Base-by-base conservation (phyloP, 306 rosid genomes). In the Trifolium repens region DNA sequence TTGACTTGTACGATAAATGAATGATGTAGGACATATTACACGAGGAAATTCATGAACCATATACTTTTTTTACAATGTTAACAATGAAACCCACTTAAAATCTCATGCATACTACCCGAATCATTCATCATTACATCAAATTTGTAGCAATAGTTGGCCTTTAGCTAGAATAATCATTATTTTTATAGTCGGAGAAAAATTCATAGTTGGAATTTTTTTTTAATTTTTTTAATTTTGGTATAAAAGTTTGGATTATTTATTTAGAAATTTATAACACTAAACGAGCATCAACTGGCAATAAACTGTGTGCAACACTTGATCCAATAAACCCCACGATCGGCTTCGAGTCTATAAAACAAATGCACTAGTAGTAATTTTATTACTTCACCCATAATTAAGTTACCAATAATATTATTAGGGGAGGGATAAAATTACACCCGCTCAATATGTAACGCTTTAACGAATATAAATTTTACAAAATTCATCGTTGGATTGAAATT, bases 251-350 rank as follows among this genome's bases (percentile, higher is more conserved):
- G 78, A 77, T 67, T 59, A n/a, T 69, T 74, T 60, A 63, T 67
- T 70, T 74, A 52, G 8, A 40, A 53, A 61, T 34, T 63, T 12
- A 17, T 54, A 22, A 27, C 47, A 67, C 22, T 42, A 61, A 62
- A 58, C 19, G 73, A 70, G 59, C 37, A 7, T 49, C 60, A 63
- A 59, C 73, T 46, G 46, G 79, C 88, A 37, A 79, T 3, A 77
- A 87, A 74, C 11, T 62, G 35, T 30, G 85, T 75, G 85, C 86
- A 53, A 65, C 84, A 53, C 88, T 67, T 70, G 90, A 87, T 85
- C 94, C 87, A 73, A 84, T 82, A 84, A 84, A 43, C 75, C 78
- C 75, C 69, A 81, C 73, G 35, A 78, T 67, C 70, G 50, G 57
- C 79, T 68, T 76, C 46, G 37, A 75, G 22, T 43, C 35, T 1